A percentile compares a stretch with the other conserved stretches of the same genome.
Evolutionary conservation across 371 early-diverging fungal genomes (phyloP).

Genomic region (Mucor saturninus): DNA sequence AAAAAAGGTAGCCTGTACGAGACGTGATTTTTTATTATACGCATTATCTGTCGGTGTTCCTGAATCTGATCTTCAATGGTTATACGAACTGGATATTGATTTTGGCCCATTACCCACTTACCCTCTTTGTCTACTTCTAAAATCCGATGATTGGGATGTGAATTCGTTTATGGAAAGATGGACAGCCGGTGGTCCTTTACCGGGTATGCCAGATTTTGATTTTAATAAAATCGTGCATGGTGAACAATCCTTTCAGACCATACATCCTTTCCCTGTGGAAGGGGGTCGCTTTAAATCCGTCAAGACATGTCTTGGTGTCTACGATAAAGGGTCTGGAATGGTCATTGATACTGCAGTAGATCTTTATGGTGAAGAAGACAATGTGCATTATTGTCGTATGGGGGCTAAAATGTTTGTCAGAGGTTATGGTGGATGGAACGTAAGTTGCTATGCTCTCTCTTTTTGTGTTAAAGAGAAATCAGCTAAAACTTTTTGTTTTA

Average conservation of each 20-base stretch:
- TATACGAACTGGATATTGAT: conserved; percentile 68
- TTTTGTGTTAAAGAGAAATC: neutral
- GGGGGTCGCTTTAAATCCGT: conserved; percentile 58
- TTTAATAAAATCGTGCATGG: conserved; percentile 75
- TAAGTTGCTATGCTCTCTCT: conserved; percentile 14
- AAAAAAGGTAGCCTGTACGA: conserved; percentile 58
- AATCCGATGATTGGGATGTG: conserved; percentile 62
- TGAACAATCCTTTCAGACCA: conserved; percentile 68
- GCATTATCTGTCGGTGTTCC: conserved; percentile 70
- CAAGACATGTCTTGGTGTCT: conserved; percentile 54
- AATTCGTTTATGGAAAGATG: conserved; percentile 57
- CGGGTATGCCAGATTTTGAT: conserved; percentile 71
- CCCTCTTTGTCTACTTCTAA: conserved; percentile 63
- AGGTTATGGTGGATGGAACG: conserved; percentile 64
- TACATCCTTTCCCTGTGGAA: conserved; percentile 61
- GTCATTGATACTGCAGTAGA: conserved; percentile 61
- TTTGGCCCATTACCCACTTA: conserved; percentile 78
- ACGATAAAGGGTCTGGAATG: conserved; percentile 73
- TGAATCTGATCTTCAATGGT: conserved; percentile 61
- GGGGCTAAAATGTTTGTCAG: conserved; percentile 54
- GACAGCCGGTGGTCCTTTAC: conserved; percentile 39
- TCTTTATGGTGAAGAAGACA: conserved; percentile 60
- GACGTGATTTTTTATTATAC: conserved; percentile 73
- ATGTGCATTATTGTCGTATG: conserved; percentile 54
- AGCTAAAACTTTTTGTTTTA: neutral